Evolutionary conservation across 805 yeast genomes (phyloP).

Genomic region (Saccharomycopsis sp.): DNA sequence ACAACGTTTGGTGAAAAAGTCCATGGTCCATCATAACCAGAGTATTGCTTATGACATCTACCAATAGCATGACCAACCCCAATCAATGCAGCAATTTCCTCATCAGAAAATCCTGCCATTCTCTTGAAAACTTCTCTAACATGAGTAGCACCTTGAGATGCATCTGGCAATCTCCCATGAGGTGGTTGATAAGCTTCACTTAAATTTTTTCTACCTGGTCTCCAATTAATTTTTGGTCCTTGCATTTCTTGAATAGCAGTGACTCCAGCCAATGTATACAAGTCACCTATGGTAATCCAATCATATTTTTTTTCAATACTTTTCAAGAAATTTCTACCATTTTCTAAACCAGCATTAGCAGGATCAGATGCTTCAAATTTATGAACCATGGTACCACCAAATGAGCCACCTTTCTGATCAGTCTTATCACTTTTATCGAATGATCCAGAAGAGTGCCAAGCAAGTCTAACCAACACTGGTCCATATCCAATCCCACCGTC

Average conservation of each 20-base stretch:
- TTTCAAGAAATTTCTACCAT: constrained; percentile 49
- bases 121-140: constrained; percentile 57
- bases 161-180: constrained; percentile 71
- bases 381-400: constrained; percentile 60
- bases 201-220: constrained; percentile 69
- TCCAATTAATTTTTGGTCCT: constrained; percentile 77
- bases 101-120: constrained; percentile 55
- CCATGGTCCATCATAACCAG: constrained; percentile 90
- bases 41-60: constrained; percentile 56
- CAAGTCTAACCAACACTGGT: constrained; percentile 70
- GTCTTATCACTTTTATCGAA: constrained; percentile 50
- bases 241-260: constrained; percentile 71
- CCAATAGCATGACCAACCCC: constrained; percentile 76
- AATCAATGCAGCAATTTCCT: constrained; percentile 64
- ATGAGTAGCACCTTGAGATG: constrained; percentile 55
- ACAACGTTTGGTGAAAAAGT: constrained; percentile 72
- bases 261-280: constrained; percentile 75
- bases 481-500: constrained; percentile 68
- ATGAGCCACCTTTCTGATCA: constrained; percentile 54
- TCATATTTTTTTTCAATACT: constrained; percentile 49
- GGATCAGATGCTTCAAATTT: constrained; percentile 43
- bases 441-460: constrained; percentile 89
- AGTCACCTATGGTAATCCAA: constrained; percentile 74
- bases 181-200: constrained; percentile 45
- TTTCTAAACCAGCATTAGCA: constrained; percentile 58